Percentiles rank a stretch among this genome's conserved stretches.
phyloP scores from a whole-genome alignment of 2,329 filamentous ascomycete species.

The Aspergillus fumigatiaffinis region DNA sequence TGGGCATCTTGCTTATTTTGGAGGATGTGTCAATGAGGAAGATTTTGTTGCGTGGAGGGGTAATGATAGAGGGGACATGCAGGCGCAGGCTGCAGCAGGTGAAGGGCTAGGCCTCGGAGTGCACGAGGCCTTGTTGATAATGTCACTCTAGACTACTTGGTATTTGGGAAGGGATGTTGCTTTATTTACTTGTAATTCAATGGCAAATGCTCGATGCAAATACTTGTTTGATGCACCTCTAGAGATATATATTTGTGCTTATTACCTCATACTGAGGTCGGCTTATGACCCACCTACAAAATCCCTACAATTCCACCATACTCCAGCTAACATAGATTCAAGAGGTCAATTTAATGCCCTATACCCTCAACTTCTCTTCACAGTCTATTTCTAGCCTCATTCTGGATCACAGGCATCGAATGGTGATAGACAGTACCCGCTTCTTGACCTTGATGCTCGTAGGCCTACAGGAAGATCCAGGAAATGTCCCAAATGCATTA shows the following conservation, averaged over 20 bases:
- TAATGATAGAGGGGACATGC: background rate
- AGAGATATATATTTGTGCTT: background rate
- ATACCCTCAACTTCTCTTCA: too few species aligned
- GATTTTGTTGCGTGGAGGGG: background rate
- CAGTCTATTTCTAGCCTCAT: background rate
- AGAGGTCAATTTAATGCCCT: too few species aligned
- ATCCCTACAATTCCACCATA: background rate
- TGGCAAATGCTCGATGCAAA: background rate
- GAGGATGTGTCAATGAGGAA: background rate
- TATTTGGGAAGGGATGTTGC: background rate
- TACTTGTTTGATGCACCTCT: background rate
- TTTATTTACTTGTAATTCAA: background rate
- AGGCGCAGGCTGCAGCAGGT: background rate
- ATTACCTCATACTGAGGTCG: background rate
- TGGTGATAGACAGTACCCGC: background rate
- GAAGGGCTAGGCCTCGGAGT: background rate
- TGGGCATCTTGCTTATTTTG: slow-evolving; percentile 4
- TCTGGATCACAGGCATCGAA: background rate
- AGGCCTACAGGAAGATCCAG: background rate
- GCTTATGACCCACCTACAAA: background rate
- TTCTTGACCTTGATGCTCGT: background rate
- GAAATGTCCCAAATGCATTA: background rate
- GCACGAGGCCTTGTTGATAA: background rate
- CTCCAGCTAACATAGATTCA: background rate
- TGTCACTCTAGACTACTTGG: background rate